Evolutionary conservation across 202 grass and related monocot genomes (phyloP), one percentile per base, ranked within the genome.

Genomic region (Musa balbisiana): DNA sequence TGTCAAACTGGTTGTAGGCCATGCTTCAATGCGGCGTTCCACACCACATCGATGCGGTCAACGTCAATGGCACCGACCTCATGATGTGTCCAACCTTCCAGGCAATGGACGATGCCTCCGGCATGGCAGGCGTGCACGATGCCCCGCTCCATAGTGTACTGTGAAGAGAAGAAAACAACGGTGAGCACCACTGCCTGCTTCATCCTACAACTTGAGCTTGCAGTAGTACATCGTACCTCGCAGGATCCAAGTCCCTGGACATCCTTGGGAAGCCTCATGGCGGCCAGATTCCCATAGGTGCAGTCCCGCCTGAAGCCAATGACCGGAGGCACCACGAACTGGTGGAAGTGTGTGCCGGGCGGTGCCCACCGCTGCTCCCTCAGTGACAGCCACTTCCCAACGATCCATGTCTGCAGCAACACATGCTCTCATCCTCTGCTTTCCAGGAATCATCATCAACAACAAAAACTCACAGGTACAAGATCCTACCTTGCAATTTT

Each of bases 281-380:
- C 90, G 1, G 93, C 93, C 55, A 89, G 85, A 76, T 91, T 91
- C 20, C 93, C 88, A 79, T 93, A 97, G 14, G 84, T 89, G 84
- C 93, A 97, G 83, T 91, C 93, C 6, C 86, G 77, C 27, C 93
- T 82, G 87, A 89, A 93, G 16, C 79, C 43, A 55, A 97, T 93
- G 64, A 97, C 78, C 20, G 90, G 90, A 64, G 93, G 93, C 73
- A 97, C 90, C 29, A 97, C 93, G 78, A 97, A 97, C 82, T 97
- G 93, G 90, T 97, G 93, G 83, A 97, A 97, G 85, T 97, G 90
- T 49, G 93, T 97, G 2, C 88, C 90, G 24, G 84, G 1, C 66
- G 90, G 81, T 53, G 93, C 90, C 86, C 88, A 97, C 71, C 73
- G 75, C 82, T 97, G 93, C 76, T 97, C 84, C 77, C 83, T 72